Conservation (phyloP, 169 alveolate species). For the Plasmodium adleri region DNA sequence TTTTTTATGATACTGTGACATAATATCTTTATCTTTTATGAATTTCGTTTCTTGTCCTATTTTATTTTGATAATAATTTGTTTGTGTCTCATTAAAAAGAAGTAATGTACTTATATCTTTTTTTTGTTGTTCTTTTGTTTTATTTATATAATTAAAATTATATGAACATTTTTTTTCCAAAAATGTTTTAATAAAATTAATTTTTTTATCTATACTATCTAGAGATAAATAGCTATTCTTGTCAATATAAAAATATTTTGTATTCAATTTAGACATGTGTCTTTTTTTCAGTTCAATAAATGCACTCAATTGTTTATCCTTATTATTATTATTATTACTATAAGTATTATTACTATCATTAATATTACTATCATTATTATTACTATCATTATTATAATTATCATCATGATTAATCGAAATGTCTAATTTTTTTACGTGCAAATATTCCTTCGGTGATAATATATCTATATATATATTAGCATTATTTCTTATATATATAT, state of each 20-base stretch:
- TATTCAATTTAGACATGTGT: slow-evolving; percentile 41
- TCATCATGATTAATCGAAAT: no score
- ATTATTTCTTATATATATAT: slow-evolving; percentile 26
- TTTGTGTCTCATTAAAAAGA: background rate
- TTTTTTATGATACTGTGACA: background rate
- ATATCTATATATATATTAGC: slow-evolving; percentile 37
- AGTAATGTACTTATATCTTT: slow-evolving; percentile 11
- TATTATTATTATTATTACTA: background rate
- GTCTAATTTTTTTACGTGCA: background rate
- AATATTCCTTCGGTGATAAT: slow-evolving; percentile 9
- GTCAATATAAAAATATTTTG: slow-evolving; percentile 22
- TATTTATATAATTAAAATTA: slow-evolving; percentile 19
- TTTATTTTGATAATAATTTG: background rate
- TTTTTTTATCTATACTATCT: slow-evolving; percentile 19
- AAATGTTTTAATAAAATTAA: slow-evolving; percentile 21
- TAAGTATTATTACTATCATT: no score
- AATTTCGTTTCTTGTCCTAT: background rate
- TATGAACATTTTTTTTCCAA: slow-evolving; percentile 11
- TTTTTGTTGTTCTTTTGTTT: slow-evolving; percentile 7
- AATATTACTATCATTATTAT: no score
- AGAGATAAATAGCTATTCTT: slow-evolving; percentile 12
- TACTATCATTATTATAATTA: no score
- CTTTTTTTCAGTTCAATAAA: slow-evolving; percentile 53
- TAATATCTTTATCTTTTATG: background rate
- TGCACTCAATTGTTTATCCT: slow-evolving; percentile 24